Base-by-base conservation (phyloP, 2,329 filamentous ascomycete genomes). In the Aspergillus sp. region DNA sequence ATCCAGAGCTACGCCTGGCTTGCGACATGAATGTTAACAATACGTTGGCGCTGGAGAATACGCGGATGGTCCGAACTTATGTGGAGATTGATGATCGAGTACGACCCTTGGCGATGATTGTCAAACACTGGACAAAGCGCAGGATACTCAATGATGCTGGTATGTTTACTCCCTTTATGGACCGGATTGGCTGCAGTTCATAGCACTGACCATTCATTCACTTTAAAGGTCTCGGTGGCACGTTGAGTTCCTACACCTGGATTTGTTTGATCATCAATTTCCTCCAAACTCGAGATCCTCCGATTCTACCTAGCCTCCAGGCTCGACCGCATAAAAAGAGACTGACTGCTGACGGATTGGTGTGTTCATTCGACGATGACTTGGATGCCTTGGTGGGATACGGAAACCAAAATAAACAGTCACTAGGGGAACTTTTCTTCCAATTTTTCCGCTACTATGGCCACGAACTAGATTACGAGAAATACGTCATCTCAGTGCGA, bases 1-100 rank as follows among this genome's bases (percentile, higher is more conserved):
- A 99, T 73, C 95, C 95, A 3, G 91, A 96, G 73, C 81, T 97
- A 57, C 82, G 88, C 63, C 81, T 99, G 51, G 90, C 92, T 15
- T 97, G 93, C 74, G 95, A 99, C 72, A 95, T 99, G 89, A 99
- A 99, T 67, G 93, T 99, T 77, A 99, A 99, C 79, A 99, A 98
- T 68, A 95, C 93, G 0, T 77, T 96, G 53, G 95, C 95, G 4
- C 80, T 99, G 60, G 93, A 98, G 74, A 99, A 99, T 70, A 99
- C 95, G 14, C 87, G 93, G 51, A 96, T 99, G 93, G 95, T 99
- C 68, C 91, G 93, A 72, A 96, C 92, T 0, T 99, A 99, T 76
- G 91, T 99, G 60, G 88, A 96, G 69, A 89, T 96, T 57, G 95
- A 99, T 74, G 87, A 92, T 40, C 87, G 95, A 60, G 91, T 99